These are phyloP conservation scores for Pleurozium schreberi DNA, from an alignment of 225 moss, liverwort and hornwort species.

Conservation along the genomic window DNA sequence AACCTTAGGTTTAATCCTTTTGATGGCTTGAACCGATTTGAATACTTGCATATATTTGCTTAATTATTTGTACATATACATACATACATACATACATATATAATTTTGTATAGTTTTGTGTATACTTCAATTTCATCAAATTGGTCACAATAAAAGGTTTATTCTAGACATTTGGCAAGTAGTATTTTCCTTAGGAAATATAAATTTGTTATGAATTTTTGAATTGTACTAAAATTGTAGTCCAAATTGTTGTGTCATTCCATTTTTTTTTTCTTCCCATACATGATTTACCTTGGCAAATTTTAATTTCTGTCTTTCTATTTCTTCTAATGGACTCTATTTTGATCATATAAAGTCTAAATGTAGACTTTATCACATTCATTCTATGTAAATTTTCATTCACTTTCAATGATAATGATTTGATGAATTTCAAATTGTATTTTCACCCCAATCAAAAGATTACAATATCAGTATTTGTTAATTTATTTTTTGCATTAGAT, in stretches of 20 bases:
- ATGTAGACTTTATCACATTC: neutral
- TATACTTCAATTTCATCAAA: neutral
- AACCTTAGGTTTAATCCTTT: neutral
- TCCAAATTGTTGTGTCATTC: neutral
- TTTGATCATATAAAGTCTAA: neutral
- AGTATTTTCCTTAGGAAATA: too few relatives aligned
- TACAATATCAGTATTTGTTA: neutral
- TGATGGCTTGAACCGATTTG: neutral
- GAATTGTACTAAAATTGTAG: neutral
- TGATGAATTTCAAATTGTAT: neutral
- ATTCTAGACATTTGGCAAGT: accelerated
- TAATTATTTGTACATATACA: neutral
- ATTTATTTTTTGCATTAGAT: neutral
- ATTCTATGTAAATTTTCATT: neutral
- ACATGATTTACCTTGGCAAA: neutral
- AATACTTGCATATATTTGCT: neutral
- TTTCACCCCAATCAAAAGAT: neutral
- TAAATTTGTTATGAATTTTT: too few relatives aligned
- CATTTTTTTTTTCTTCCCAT: too few relatives aligned
- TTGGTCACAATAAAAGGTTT: too few relatives aligned
- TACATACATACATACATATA: too few relatives aligned
- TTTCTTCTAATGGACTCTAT: neutral
- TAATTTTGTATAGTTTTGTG: too few relatives aligned
- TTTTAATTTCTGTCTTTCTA: neutral
- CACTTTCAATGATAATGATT: neutral